A percentile compares a stretch with the other conserved stretches of the same genome.
phyloP scores from a whole-genome alignment of 1,284 basidiomycete genomes.

The Inonotus hispidus region DNA sequence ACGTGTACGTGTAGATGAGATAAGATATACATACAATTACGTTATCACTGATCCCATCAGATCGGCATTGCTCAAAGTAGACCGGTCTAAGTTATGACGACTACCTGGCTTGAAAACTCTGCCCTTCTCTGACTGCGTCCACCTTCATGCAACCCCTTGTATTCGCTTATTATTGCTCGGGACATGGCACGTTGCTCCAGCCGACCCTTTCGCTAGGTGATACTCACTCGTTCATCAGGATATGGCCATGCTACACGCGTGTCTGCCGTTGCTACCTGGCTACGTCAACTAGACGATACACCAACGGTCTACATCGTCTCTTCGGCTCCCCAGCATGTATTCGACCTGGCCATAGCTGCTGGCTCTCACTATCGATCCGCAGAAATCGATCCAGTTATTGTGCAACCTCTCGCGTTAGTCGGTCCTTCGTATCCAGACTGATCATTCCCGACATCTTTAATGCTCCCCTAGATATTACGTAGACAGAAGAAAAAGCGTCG shows the following conservation, averaged over 20 bases:
- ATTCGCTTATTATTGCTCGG: constrained; percentile 70
- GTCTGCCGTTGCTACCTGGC: constrained; percentile 56
- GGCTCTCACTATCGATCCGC: constrained; percentile 62
- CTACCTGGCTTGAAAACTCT: neutral
- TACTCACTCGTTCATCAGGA: constrained; percentile 32
- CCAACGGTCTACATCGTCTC: constrained; percentile 57
- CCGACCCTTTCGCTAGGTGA: neutral
- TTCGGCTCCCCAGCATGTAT: constrained; percentile 62
- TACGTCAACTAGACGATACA: constrained; percentile 39
- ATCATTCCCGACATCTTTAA: neutral
- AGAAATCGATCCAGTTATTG: constrained; percentile 67
- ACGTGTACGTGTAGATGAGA: neutral
- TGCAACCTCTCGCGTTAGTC: constrained; percentile 65
- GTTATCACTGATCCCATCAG: neutral
- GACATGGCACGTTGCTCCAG: constrained; percentile 46
- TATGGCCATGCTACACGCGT: constrained; percentile 73
- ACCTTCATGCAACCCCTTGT: constrained; percentile 8
- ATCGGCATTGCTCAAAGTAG: neutral
- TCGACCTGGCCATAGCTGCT: constrained; percentile 50
- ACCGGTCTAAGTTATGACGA: neutral
- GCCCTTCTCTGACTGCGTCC: neutral
- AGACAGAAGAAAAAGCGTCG: constrained; percentile 62
- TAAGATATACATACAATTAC: neutral
- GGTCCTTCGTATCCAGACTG: neutral
- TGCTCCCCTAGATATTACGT: constrained; percentile 49